phyloP scores from a whole-genome alignment of 495 filamentous ascomycete genomes.

The Xylaria venustula region DNA sequence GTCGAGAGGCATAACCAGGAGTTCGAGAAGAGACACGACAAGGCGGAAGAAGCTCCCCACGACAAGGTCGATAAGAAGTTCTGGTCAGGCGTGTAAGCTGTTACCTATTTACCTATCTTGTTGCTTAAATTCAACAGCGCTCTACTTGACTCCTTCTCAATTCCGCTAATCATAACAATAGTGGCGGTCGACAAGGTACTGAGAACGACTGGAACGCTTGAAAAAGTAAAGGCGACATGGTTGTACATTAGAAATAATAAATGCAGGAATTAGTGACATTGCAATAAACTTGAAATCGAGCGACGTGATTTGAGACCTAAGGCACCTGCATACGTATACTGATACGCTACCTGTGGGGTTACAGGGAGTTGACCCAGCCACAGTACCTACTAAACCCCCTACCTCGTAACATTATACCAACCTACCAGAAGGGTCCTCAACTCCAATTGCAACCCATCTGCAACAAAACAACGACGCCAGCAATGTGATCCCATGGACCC shows the following conservation, averaged over 20 bases:
- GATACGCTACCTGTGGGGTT: too few relatives aligned
- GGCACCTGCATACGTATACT: too few relatives aligned
- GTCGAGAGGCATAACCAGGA: slow-evolving; percentile 51
- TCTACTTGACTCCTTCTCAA: background rate
- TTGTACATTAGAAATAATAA: too few relatives aligned
- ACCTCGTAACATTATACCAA: too few relatives aligned
- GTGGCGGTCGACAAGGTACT: slow-evolving; percentile 18
- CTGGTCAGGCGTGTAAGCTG: slow-evolving; percentile 39
- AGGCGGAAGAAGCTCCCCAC: slow-evolving; percentile 31
- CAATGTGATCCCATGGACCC: slow-evolving; percentile 6
- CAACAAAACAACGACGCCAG: background rate
- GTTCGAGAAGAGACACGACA: slow-evolving; percentile 49
- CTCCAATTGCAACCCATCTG: too few relatives aligned
- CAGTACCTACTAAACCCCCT: too few relatives aligned
- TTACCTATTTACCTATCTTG: background rate
- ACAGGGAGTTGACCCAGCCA: too few relatives aligned
- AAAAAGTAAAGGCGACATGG: background rate
- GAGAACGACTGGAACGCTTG: slow-evolving; percentile 27
- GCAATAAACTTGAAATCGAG: too few relatives aligned
- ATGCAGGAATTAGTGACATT: too few relatives aligned
- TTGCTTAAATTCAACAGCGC: background rate
- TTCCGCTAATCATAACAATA: slow-evolving; percentile 12
- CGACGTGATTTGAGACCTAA: too few relatives aligned
- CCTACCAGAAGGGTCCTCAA: too few relatives aligned
- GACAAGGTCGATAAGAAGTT: slow-evolving; percentile 53